Base-by-base conservation (phyloP, 2,329 filamentous ascomycete species). In the Kalaharituber pfeilii region DNA sequence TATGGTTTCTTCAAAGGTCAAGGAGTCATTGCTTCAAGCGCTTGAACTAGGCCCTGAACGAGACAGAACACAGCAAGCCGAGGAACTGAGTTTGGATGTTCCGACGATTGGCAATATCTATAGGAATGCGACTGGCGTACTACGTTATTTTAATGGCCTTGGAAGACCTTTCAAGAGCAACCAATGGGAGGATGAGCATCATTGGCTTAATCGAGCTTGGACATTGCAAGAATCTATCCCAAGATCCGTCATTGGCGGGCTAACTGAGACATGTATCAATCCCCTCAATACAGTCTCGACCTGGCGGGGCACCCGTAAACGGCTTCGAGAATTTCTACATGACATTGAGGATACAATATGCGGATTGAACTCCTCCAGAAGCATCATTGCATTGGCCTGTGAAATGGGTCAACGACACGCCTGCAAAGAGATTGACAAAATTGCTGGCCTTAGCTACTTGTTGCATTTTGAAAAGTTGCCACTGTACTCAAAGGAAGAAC, bases 61-160 rank as follows among this genome's bases (percentile, higher is more conserved):
- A 8, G n/a, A 8, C 8, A n/a, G 29, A 33, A n/a, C 8, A 33
- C 29, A n/a, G 29, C 29, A 33, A 8, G n/a, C 8, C n/a, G 29
- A 33, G 6, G 50, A 52, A 39, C 25, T 28, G 29, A n/a, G 25
- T 20, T 25, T 52, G n/a, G 50, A 52, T 29, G 50, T 52, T 5
- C 50, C 50, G 3, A 52, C 50, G 6, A 52, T 52, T 42, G 50
- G 50, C 33, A 52, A 52, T 29, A 29, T 42, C 18, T 52, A 52
- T 15, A 33, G 29, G 9, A 42, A 39, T 20, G 29, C 29, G 29
- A 15, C 15, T n/a, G 36, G 36, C 27, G 50, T 52, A 15, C 18
- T 52, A 7, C 50, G 50, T n/a, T 52, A 52, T 42, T 52, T 36
- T 22, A 52, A 52, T 22, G 50, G 50, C 26, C 50, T 52, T 20